Percentiles rank a stretch among this genome's conserved stretches.
phyloP scores from a whole-genome alignment of 768 basidiomycete species.

The Pleurotus tuoliensis region DNA sequence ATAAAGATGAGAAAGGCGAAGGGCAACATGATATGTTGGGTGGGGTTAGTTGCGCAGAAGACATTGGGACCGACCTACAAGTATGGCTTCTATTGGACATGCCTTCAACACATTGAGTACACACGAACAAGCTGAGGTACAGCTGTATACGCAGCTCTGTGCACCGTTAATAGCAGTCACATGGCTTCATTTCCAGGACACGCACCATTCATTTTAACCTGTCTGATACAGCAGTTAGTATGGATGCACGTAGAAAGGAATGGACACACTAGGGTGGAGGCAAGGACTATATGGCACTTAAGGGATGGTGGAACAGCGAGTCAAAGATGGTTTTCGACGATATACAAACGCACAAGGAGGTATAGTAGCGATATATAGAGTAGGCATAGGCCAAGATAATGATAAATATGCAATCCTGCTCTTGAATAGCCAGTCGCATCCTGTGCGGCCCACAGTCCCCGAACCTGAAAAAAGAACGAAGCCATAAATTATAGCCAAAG shows the following conservation, averaged over 20 bases:
- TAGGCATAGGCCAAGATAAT: background rate
- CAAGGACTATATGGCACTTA: background rate
- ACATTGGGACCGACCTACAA: background rate
- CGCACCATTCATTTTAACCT: too few species aligned
- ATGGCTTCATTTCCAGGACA: too few species aligned
- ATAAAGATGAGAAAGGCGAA: background rate
- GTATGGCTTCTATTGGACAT: background rate
- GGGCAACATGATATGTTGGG: background rate
- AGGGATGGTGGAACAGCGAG: background rate
- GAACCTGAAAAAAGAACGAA: background rate
- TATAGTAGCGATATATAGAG: constrained; percentile 7
- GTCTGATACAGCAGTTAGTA: too few species aligned
- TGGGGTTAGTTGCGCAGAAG: background rate
- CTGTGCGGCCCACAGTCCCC: background rate
- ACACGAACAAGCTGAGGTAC: too few species aligned
- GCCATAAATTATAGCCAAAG: too few species aligned
- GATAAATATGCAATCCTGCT: background rate
- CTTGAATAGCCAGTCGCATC: background rate
- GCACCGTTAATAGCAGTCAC: too few species aligned
- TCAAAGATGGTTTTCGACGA: background rate
- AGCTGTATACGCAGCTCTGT: too few species aligned
- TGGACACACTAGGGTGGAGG: background rate
- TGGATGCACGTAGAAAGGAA: too few species aligned
- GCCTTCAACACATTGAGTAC: background rate
- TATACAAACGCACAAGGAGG: constrained; percentile 1